phyloP scores from a whole-genome alignment of 257 asterid species.

The Solanum okadae region DNA sequence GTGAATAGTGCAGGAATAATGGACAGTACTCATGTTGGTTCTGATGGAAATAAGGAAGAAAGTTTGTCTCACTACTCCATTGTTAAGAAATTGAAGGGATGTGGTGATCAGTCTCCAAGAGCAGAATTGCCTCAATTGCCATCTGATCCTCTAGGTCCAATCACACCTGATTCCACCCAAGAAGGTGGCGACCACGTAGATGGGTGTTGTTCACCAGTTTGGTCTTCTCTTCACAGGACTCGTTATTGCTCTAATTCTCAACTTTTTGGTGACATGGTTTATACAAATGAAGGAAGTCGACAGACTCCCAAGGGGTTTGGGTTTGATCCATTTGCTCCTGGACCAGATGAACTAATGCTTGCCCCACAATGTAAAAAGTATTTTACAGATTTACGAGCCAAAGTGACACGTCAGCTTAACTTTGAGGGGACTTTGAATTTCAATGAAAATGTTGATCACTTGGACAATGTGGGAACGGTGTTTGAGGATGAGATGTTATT shows the following conservation, averaged over 20 bases:
- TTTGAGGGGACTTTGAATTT: constrained; percentile 8
- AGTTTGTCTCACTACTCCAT: not conserved
- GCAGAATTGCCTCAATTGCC: not conserved
- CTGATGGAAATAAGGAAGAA: constrained; percentile 6
- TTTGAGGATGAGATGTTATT: constrained; percentile 29
- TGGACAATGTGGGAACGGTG: not conserved
- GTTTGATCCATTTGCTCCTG: constrained; percentile 54
- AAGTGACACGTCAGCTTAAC: constrained; percentile 29
- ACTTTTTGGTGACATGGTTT: not conserved
- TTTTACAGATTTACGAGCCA: constrained; percentile 10
- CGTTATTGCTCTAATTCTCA: not conserved
- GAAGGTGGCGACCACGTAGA: constrained; percentile 11
- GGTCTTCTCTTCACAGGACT: constrained; percentile 5
- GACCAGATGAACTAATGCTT: constrained; percentile 24
- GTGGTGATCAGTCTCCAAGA: not conserved
- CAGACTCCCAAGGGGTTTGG: constrained; percentile 27
- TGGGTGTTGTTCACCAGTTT: constrained; percentile 13
- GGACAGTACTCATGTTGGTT: constrained; percentile 15
- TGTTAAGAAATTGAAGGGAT: not conserved
- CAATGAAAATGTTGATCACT: not conserved
- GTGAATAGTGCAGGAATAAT: not conserved
- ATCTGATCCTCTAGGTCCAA: constrained; percentile 15
- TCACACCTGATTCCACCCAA: constrained; percentile 30
- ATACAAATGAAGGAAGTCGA: constrained; percentile 2
- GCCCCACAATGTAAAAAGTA: constrained; percentile 33